Evolutionary conservation across 345 rosid species (phyloP).

Genomic region (Odontarrhena argentea): DNA sequence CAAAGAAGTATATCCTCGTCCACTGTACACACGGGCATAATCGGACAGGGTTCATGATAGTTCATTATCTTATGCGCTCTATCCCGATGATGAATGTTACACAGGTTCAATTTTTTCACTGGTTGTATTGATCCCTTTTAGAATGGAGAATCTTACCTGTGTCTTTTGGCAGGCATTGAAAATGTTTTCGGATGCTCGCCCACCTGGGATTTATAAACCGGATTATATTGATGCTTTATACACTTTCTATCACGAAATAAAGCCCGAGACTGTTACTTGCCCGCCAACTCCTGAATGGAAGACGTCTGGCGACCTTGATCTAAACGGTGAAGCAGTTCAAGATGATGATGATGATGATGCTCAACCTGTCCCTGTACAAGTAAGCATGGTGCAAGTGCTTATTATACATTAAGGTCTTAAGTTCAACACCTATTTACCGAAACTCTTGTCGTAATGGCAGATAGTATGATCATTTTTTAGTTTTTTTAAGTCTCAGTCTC

Average conservation of each 20-base stretch:
- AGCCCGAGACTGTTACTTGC: slow-evolving; percentile 62
- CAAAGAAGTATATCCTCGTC: slow-evolving; percentile 77
- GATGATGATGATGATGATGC: slow-evolving; percentile 36
- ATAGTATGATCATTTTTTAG: neutral
- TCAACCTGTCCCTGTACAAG: slow-evolving; percentile 31
- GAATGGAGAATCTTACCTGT: slow-evolving; percentile 22
- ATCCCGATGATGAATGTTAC: slow-evolving; percentile 64
- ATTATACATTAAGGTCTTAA: slow-evolving; percentile 8
- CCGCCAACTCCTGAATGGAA: slow-evolving; percentile 99
- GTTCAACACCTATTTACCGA: neutral
- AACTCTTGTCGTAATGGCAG: too few relatives aligned
- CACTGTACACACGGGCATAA: slow-evolving; percentile 99
- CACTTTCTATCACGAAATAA: slow-evolving; percentile 80
- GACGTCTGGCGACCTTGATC: slow-evolving; percentile 80
- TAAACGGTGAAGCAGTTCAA: slow-evolving; percentile 76
- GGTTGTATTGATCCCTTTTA: neutral
- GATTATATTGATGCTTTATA: slow-evolving; percentile 84
- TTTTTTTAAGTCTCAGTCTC: slow-evolving; percentile 3
- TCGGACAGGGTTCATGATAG: slow-evolving; percentile 95
- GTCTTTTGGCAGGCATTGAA: slow-evolving; percentile 65
- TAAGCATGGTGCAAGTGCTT: slow-evolving; percentile 14
- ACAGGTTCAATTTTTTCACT: slow-evolving; percentile 50
- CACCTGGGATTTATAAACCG: slow-evolving; percentile 96
- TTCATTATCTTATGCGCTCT: slow-evolving; percentile 90
- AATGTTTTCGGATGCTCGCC: slow-evolving; percentile 75